Base-by-base conservation (phyloP, 2,329 filamentous ascomycete genomes). In the Capronia americana region DNA sequence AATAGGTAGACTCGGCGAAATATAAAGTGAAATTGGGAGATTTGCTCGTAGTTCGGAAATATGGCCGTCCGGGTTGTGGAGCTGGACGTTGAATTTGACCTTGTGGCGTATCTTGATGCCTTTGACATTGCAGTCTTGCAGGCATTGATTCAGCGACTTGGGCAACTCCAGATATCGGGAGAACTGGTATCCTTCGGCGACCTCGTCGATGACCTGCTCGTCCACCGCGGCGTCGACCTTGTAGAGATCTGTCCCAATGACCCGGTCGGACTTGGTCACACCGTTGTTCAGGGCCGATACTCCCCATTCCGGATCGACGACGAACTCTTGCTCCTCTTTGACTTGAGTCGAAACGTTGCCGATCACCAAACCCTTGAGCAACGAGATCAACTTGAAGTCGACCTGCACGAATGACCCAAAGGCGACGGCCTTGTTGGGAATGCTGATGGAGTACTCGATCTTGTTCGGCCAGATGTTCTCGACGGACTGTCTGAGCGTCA, bases 401-500 rank as follows among this genome's bases (percentile, higher is more conserved):
- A 97, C 85, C 0, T 89, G 88, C 57, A 98, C 88, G 24, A 86
- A 85, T n/a, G 92, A 96, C 57, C 95, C 95, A 74, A 97, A 96
- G 20, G 97, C 91, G 61, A 97, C 90, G 1, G 95, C 95, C 81
- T 97, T 97, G 74, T 92, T 93, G 0, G 95, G 94, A 11, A 96
- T 92, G 65, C 92, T 88, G 69, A 99, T 93, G 32, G 92, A 94
- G 80, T 99, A 99, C 77, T 96, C 92, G 73, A 98, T 87, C 83
- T 99, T 99, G 82, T 97, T 95, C 5, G 93, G 91, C 95, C 95
- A 99, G 70, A 96, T 91, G 75, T 97, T 97, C 79, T 97, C 93
- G 70, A 98, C 93, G 69, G 92, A 85, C 82, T 86, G 64, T 30
- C 17, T 48, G 34, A 24, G 23, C 23, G 56, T 61, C n/a, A 61